A percentile compares a stretch with the other conserved stretches of the same genome.
These are phyloP conservation scores for Adansonia gregorii DNA, from an alignment of 441 rosid genomes.

Conservation along the genomic window DNA sequence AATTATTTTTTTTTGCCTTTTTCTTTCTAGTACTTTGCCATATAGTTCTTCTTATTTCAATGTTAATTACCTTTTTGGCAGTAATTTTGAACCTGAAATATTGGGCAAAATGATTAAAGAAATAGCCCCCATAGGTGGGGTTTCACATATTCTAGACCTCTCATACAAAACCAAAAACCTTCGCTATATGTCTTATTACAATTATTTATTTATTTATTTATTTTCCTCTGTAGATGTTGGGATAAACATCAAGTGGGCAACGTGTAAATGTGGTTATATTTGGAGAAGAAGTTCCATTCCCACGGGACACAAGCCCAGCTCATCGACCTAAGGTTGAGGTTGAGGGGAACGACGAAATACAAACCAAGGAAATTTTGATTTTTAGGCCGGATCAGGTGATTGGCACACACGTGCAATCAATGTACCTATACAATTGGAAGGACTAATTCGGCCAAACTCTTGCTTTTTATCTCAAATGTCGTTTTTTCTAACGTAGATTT, in stretches of 20 bases:
- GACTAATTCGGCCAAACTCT: conserved; percentile 7
- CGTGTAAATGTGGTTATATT: conserved; percentile 27
- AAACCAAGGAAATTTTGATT: conserved; percentile 18
- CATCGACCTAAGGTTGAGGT: conserved; percentile 22
- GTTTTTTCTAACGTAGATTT: too few species aligned
- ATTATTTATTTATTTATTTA: not conserved
- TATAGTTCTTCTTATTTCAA: not conserved
- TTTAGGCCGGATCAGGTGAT: conserved; percentile 25
- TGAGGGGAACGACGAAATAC: conserved; percentile 28
- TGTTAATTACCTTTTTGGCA: conserved; percentile 36
- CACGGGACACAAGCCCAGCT: conserved; percentile 11
- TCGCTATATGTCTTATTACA: conserved; percentile 27
- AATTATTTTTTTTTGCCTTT: too few species aligned
- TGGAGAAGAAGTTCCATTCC: not conserved
- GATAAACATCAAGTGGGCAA: conserved; percentile 34
- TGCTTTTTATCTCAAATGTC: conserved; percentile 21
- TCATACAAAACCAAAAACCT: conserved; percentile 35
- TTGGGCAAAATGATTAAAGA: conserved; percentile 38
- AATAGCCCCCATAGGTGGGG: conserved; percentile 40
- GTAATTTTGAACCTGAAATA: conserved; percentile 35
- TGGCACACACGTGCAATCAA: conserved; percentile 30
- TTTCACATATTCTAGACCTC: conserved; percentile 28
- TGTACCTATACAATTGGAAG: conserved; percentile 37
- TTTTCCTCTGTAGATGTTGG: conserved; percentile 6
- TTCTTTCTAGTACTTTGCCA: too few species aligned